Conservation (phyloP, 2,329 filamentous ascomycete genomes). For the Byssothecium circinans region DNA sequence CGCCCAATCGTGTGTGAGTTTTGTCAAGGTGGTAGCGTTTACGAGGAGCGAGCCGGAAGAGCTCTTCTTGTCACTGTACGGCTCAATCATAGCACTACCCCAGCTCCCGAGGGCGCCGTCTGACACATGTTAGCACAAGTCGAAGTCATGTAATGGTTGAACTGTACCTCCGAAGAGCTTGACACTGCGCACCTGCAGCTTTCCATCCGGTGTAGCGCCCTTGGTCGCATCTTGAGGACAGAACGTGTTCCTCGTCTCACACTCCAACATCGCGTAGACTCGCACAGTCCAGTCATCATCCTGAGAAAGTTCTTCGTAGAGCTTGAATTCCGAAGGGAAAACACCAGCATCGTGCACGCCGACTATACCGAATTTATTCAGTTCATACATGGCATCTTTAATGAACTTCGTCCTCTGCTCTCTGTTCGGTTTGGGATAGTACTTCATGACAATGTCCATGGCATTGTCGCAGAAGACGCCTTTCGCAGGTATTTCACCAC, state of each 20-base stretch:
- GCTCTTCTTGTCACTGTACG: conserved; percentile 65
- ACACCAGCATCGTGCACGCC: conserved; percentile 71
- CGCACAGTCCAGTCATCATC: conserved; percentile 61
- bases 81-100: conserved; percentile 72
- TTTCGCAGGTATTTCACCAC: conserved; percentile 66
- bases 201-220: conserved; percentile 50
- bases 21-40: conserved; percentile 61
- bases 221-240: conserved; percentile 57
- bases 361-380: conserved; percentile 67
- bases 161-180: conserved; percentile 67
- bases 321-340: conserved; percentile 55
- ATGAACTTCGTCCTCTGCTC: conserved; percentile 59
- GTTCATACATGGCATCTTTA: conserved; percentile 60
- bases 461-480: conserved; percentile 76
- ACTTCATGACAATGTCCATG: conserved; percentile 61
- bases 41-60: conserved; percentile 67
- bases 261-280: conserved; percentile 71
- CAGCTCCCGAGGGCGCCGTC: conserved; percentile 72
- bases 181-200: conserved; percentile 62
- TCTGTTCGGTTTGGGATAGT: conserved; percentile 60
- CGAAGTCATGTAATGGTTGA: too few species aligned
- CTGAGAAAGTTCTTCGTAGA: conserved; percentile 58
- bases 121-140: conserved; percentile 32
- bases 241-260: conserved; percentile 64
- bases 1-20: conserved; percentile 61